Evolutionary conservation across 1,284 basidiomycete species (phyloP).

Genomic region (Ganoderma multipileum): DNA sequence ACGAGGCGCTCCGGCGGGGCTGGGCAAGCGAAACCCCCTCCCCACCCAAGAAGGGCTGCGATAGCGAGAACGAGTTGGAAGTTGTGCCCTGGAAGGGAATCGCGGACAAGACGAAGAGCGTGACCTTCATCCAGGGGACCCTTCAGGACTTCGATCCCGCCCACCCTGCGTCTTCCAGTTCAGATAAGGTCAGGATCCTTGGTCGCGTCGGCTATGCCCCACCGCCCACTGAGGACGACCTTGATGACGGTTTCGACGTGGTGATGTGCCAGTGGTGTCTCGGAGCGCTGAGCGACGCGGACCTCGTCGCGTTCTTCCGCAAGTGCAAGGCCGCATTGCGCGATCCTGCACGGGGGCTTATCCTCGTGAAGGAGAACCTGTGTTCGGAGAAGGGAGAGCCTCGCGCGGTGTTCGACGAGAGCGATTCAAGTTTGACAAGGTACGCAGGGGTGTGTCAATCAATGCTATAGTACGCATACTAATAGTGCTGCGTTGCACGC

Average conservation of each 20-base stretch:
- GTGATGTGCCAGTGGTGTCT: conserved; percentile 98
- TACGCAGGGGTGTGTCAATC: conserved; percentile 33
- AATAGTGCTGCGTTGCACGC: background rate
- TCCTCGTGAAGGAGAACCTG: conserved; percentile 93
- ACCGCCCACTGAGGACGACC: conserved; percentile 36
- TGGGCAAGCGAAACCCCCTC: conserved; percentile 41
- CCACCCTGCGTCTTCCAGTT: conserved; percentile 44
- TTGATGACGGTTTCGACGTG: conserved; percentile 70
- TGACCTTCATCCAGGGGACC: conserved; percentile 81
- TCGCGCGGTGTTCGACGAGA: conserved; percentile 77
- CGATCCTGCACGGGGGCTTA: conserved; percentile 56
- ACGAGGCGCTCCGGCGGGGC: conserved; percentile 67
- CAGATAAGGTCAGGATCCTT: conserved; percentile 46
- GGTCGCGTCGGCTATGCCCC: conserved; percentile 66
- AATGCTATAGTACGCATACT: background rate
- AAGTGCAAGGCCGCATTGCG: conserved; percentile 65
- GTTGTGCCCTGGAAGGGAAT: conserved; percentile 71
- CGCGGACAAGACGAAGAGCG: conserved; percentile 68
- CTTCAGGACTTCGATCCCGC: conserved; percentile 81
- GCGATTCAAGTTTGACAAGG: conserved; percentile 92
- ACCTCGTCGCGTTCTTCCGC: conserved; percentile 80
- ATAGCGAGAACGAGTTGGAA: conserved; percentile 18
- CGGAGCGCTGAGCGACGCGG: conserved; percentile 82
- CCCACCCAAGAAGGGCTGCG: background rate
- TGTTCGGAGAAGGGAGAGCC: conserved; percentile 66